Evolutionary conservation across 257 asterid genomes (phyloP).

Genomic region (Lantana camara): DNA sequence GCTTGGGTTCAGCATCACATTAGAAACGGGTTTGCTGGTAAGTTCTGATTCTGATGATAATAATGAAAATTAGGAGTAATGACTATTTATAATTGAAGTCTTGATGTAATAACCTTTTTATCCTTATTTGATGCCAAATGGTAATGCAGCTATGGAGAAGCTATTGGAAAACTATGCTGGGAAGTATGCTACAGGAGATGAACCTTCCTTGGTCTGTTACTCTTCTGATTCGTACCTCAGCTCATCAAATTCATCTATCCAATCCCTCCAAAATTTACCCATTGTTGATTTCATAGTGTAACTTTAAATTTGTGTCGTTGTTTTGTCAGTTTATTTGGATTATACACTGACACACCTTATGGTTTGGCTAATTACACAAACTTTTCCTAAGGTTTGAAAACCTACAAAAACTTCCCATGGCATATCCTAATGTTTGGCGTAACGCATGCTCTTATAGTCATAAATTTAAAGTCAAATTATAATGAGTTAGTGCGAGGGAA

Average conservation of each 20-base stretch:
- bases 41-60: constrained; percentile 23
- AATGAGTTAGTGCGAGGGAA: no score
- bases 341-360: no score
- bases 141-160: constrained; percentile 69
- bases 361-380: no score
- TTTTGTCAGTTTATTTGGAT: no score
- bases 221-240: constrained; percentile 14
- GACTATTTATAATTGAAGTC: constrained; percentile 13
- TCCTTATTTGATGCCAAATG: constrained; percentile 23
- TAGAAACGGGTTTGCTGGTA: constrained; percentile 73
- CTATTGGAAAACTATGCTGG: constrained; percentile 66
- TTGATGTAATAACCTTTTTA: no score
- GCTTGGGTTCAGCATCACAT: constrained; percentile 66
- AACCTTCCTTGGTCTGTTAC: constrained; percentile 60
- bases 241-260: neutral
- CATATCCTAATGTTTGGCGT: no score
- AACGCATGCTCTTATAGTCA: no score
- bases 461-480: no score
- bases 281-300: neutral
- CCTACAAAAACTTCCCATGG: no score
- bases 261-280: neutral
- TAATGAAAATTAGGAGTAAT: constrained; percentile 8
- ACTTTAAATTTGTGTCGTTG: no score
- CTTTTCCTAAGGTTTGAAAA: no score
- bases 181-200: constrained; percentile 76